A percentile compares a stretch with the other conserved stretches of the same genome.
phyloP scores from a whole-genome alignment of 768 basidiomycete species.

The Udeniomyces megalosporus region DNA sequence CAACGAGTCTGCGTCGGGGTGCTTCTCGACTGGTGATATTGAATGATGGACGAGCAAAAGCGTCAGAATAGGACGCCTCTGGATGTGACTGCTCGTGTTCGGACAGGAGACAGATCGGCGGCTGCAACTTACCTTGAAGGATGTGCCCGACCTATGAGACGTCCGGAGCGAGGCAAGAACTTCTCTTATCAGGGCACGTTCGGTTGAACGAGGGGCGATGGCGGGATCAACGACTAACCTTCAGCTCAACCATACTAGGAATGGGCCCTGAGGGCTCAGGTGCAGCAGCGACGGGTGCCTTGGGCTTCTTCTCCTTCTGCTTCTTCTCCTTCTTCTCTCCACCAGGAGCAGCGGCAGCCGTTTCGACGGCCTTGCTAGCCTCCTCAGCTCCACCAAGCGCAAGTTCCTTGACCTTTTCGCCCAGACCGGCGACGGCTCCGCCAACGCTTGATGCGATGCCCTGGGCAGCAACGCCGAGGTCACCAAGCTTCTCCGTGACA shows the following conservation, averaged over 20 bases:
- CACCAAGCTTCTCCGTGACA: slow-evolving; percentile 8
- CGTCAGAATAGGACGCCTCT: no score
- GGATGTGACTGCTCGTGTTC: no score
- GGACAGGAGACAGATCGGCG: neutral
- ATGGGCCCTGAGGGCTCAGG: slow-evolving; percentile 65
- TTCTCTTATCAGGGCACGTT: no score
- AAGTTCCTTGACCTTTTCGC: neutral
- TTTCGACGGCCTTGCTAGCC: neutral
- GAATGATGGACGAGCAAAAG: neutral
- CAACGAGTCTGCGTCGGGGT: slow-evolving; percentile 94
- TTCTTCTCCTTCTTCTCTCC: slow-evolving; percentile 38
- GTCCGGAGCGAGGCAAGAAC: neutral
- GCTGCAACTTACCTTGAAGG: neutral
- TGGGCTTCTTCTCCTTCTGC: slow-evolving; percentile 35
- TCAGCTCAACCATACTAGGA: slow-evolving; percentile 92
- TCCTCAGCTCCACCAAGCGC: neutral
- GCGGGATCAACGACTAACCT: slow-evolving; percentile 46
- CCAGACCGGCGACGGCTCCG: slow-evolving; percentile 5
- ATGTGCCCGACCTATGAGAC: slow-evolving; percentile 10
- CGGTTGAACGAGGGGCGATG: neutral
- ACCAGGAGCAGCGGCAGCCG: slow-evolving; percentile 15
- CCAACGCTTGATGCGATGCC: neutral
- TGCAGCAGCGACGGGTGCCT: slow-evolving; percentile 28
- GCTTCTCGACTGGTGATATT: slow-evolving; percentile 57
- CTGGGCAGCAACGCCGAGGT: slow-evolving; percentile 5